phyloP scores from a whole-genome alignment of 441 rosid genomes.

The Eruca vesicaria region DNA sequence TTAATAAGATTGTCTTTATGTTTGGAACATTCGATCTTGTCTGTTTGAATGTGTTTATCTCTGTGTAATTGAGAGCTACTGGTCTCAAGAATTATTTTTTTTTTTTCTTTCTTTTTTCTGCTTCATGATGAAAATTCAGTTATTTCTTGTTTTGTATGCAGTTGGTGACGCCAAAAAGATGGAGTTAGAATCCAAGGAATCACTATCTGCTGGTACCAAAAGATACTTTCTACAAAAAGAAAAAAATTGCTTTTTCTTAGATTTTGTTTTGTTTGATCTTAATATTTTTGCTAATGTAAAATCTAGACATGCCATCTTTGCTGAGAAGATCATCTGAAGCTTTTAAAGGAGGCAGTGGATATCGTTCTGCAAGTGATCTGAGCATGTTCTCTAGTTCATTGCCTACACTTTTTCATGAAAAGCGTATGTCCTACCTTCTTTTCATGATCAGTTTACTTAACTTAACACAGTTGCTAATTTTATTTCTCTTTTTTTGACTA shows the following conservation, averaged over 20 bases:
- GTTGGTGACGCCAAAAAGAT: conserved; percentile 38
- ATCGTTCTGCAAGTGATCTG: conserved; percentile 54
- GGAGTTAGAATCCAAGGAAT: conserved; percentile 45
- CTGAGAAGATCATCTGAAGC: conserved; percentile 55
- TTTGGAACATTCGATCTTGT: neutral
- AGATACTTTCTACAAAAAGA: neutral
- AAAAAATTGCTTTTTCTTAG: too few relatives aligned
- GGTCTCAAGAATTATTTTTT: neutral
- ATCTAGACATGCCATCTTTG: conserved; percentile 26
- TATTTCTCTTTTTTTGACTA: conserved; percentile 24
- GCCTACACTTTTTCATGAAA: conserved; percentile 73
- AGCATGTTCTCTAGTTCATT: conserved; percentile 80
- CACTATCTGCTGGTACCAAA: conserved; percentile 11
- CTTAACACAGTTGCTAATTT: neutral
- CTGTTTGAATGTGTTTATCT: conserved; percentile 1
- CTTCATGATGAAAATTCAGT: conserved; percentile 7
- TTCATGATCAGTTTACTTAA: neutral
- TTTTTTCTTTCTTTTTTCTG: too few relatives aligned
- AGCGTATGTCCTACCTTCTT: conserved; percentile 41
- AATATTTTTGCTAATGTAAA: conserved; percentile 1
- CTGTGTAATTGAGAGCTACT: neutral
- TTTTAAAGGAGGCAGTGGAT: conserved; percentile 33
- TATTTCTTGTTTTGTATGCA: conserved; percentile 12
- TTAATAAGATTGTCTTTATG: neutral
- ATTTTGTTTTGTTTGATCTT: neutral